Evolutionary conservation across 2,329 filamentous ascomycete species (phyloP).

Genomic region (Beauveria sp.): DNA sequence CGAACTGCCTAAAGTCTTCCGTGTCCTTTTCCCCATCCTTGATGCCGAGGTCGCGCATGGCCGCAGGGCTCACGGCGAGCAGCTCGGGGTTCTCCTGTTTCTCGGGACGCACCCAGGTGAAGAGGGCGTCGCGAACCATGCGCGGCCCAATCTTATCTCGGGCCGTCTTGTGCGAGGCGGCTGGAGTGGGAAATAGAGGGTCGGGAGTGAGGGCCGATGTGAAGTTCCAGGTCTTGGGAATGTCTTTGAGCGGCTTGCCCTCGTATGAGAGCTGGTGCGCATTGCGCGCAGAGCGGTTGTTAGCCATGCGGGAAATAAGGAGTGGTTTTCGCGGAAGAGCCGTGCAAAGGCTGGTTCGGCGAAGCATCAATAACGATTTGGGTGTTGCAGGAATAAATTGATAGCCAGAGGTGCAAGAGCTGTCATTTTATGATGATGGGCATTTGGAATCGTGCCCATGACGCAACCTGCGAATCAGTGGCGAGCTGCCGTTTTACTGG

Average conservation of each 20-base stretch:
- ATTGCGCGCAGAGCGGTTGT: neutral
- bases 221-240: conserved; percentile 60
- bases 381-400: neutral
- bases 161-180: conserved; percentile 71
- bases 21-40: conserved; percentile 57
- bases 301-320: conserved; percentile 6
- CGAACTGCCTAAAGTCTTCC: conserved; percentile 66
- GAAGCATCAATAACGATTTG: conserved; percentile 9
- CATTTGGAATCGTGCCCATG: conserved; percentile 5
- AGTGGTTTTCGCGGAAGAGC: conserved; percentile 4
- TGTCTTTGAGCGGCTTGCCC: conserved; percentile 39
- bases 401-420: neutral
- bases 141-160: conserved; percentile 71
- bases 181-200: conserved; percentile 68
- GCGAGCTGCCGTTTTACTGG: neutral
- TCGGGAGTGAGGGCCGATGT: conserved; percentile 68
- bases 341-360: conserved; percentile 1
- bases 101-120: conserved; percentile 85
- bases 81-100: conserved; percentile 65
- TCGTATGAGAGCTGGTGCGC: conserved; percentile 12
- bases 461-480: conserved; percentile 3
- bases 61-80: conserved; percentile 69
- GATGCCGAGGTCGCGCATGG: conserved; percentile 76
- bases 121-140: conserved; percentile 76
- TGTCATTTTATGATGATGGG: neutral